Evolutionary conservation across 306 rosid species (phyloP).

Genomic region (Fagus crenata): DNA sequence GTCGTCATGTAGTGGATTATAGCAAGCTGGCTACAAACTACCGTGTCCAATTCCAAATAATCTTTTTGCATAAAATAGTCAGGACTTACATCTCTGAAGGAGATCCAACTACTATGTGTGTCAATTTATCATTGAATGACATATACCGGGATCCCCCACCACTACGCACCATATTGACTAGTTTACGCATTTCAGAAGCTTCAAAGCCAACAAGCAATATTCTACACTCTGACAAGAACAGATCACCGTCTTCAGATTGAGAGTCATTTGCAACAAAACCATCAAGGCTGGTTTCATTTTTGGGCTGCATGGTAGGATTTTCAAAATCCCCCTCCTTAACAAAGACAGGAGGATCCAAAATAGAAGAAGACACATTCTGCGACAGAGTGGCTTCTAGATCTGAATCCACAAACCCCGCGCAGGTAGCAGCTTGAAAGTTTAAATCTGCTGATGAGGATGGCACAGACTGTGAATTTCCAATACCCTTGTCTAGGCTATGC

Average conservation of each 20-base stretch:
- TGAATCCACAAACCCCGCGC: constrained; percentile 45
- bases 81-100: constrained; percentile 75
- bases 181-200: constrained; percentile 79
- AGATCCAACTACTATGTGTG: constrained; percentile 80
- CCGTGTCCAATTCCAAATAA: constrained; percentile 2
- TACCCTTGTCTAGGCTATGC: constrained; percentile 59
- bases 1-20: too few relatives aligned
- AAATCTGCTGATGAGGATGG: constrained; percentile 57
- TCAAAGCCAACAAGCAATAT: constrained; percentile 76
- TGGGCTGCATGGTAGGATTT: constrained; percentile 42
- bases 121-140: constrained; percentile 69
- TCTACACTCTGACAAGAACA: constrained; percentile 87
- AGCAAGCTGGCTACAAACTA: too few relatives aligned
- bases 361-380: constrained; percentile 39
- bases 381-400: constrained; percentile 65
- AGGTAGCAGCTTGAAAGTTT: constrained; percentile 40
- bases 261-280: constrained; percentile 78
- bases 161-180: constrained; percentile 78
- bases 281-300: constrained; percentile 47
- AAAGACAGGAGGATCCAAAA: constrained; percentile 41
- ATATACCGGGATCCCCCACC: constrained; percentile 92
- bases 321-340: constrained; percentile 48
- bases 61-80: constrained; percentile 11
- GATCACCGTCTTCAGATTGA: constrained; percentile 76
- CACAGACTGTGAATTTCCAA: constrained; percentile 50